A percentile compares a stretch with the other conserved stretches of the same genome.
These are phyloP conservation scores for Ambrosiella cleistominuta DNA, from an alignment of 2,329 filamentous ascomycete species.

Conservation along the genomic window DNA sequence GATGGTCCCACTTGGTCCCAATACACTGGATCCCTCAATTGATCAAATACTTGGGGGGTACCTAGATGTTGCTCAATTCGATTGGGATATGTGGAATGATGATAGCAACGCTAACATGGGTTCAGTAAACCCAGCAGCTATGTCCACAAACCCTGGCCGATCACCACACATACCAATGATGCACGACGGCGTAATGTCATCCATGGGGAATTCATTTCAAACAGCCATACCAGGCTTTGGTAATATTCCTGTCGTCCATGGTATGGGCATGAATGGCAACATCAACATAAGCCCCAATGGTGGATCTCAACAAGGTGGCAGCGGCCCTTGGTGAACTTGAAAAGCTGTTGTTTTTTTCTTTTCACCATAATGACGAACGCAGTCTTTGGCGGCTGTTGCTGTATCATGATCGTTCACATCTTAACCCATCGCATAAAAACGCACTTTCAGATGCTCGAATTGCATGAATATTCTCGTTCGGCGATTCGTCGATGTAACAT, in stretches of 20 bases:
- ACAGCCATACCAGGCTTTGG: constrained; percentile 10
- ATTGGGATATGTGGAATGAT: constrained; percentile 29
- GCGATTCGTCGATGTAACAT: no score
- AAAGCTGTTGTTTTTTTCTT: not conserved
- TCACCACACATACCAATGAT: constrained; percentile 4
- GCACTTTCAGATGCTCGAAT: no score
- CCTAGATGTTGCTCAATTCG: constrained; percentile 26
- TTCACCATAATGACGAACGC: not conserved
- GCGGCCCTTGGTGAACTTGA: not conserved
- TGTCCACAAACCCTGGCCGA: not conserved
- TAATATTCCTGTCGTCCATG: constrained; percentile 7
- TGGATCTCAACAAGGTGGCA: not conserved
- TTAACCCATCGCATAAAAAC: no score
- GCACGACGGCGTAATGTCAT: constrained; percentile 1
- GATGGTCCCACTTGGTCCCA: not conserved
- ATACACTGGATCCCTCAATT: constrained; percentile 17
- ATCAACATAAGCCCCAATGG: not conserved
- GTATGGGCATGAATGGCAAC: constrained; percentile 4
- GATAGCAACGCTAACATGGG: not conserved
- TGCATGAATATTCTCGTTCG: no score
- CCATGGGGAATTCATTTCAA: constrained; percentile 1
- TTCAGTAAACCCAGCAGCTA: not conserved
- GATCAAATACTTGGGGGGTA: constrained; percentile 29
- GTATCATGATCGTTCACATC: no score
- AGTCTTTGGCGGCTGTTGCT: no score